Evolutionary conservation across 164 flowering plant species (phyloP), one percentile per base, ranked within the genome.

Genomic region (Aristolochia contorta): DNA sequence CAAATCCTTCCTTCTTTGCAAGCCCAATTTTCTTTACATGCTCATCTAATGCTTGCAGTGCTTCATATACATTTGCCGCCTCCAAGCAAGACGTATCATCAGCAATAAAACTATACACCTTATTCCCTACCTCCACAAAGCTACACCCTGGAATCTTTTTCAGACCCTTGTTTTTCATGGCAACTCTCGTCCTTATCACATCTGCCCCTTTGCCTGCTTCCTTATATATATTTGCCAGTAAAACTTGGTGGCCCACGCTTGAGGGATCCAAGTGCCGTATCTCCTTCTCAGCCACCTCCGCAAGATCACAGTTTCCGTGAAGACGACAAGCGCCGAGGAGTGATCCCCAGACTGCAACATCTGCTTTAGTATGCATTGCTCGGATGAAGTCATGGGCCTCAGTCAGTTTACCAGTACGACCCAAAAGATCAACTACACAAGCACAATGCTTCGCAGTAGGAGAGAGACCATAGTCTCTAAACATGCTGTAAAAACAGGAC

Each of bases 191-290:
- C 47, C 75, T 68, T 20, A 58, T 47, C 16, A 65, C 69, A 58
- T 68, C 75, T 25, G 68, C 67, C 69, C 54, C 61, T 62, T 69
- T 72, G 53, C 71, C 67, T 0, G 75, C 75, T n/a, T 65, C 71
- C 15, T 55, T 64, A 16, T 68, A 72, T 46, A 72, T 65, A 21
- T 68, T 72, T 14, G 75, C 75, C 51, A 72, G 56, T 24, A 72
- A 57, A 16, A 72, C 64, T 51, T 60, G 71, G 60, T 72, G 75
- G 12, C 72, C 75, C 15, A 64, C 64, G 30, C 57, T 27, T 12
- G 54, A 19, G 14, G 75, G 32, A 47, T 68, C 66, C 47, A 72
- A 54, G 18, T 15, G 57, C 16, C 68, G 25, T 23, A 72, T 54
- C 64, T 72, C 45, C 63, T 61, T 54, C 56, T 65, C 72, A 48